Percentiles rank a stretch among this genome's conserved stretches.
These are phyloP conservation scores for Chenopodium berlandieri DNA, from an alignment of 148 eudicot species.

Conservation along the genomic window DNA sequence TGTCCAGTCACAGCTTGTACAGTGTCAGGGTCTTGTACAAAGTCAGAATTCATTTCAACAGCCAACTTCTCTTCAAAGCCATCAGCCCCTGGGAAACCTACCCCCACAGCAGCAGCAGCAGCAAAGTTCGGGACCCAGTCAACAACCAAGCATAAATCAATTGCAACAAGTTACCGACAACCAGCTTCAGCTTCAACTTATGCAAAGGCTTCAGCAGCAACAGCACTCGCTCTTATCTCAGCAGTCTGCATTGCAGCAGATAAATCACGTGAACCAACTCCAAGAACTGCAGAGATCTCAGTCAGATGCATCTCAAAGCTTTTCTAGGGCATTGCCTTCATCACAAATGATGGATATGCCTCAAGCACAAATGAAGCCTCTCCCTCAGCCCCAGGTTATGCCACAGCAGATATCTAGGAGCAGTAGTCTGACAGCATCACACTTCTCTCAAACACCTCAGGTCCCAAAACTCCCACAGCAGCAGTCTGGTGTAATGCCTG, in stretches of 20 bases:
- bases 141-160: conserved; percentile 44
- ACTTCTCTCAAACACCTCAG: conserved; percentile 50
- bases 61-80: conserved; percentile 53
- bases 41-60: conserved; percentile 50
- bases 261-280: conserved; percentile 39
- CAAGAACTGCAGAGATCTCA: conserved; percentile 57
- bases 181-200: conserved; percentile 64
- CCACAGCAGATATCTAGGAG: conserved; percentile 49
- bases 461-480: conserved; percentile 49
- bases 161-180: conserved; percentile 54
- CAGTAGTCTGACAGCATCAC: conserved; percentile 39
- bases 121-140: conserved; percentile 44
- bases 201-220: conserved; percentile 77
- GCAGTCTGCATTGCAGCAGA: conserved; percentile 51
- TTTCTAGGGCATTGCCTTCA: conserved; percentile 51
- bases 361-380: conserved; percentile 39
- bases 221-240: conserved; percentile 62
- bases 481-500: conserved; percentile 42
- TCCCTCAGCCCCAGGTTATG: conserved; percentile 48
- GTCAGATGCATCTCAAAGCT: conserved; percentile 51
- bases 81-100: conserved; percentile 48
- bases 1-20: conserved; percentile 51
- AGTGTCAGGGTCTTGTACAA: conserved; percentile 44
- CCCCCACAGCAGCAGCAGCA: conserved; percentile 59
- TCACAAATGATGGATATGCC: conserved; percentile 51